Evolutionary conservation across 495 filamentous ascomycete species (phyloP).

Genomic region (Lasiosphaeria ovina): DNA sequence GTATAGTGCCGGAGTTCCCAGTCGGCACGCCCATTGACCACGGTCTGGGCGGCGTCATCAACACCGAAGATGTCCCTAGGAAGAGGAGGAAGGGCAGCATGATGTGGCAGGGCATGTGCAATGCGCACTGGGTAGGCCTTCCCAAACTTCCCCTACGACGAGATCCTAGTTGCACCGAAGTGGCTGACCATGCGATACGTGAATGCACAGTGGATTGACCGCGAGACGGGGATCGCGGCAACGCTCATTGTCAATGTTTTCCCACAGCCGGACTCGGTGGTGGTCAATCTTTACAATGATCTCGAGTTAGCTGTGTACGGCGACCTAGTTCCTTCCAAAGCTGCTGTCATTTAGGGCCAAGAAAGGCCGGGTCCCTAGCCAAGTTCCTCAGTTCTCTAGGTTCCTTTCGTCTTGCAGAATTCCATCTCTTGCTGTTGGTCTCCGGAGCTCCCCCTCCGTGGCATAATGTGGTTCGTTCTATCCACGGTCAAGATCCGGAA

Average conservation of each 20-base stretch:
- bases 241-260: slow-evolving; percentile 28
- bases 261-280: slow-evolving; percentile 24
- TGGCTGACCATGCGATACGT: slow-evolving; percentile 6
- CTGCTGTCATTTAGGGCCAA: not conserved
- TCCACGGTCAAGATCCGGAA: no score
- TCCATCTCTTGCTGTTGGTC: no score
- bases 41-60: slow-evolving; percentile 30
- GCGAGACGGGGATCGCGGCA: slow-evolving; percentile 29
- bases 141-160: not conserved
- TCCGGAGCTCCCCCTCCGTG: no score
- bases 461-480: no score
- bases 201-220: slow-evolving; percentile 36
- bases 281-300: slow-evolving; percentile 27
- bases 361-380: not conserved
- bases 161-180: not conserved
- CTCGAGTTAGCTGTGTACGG: slow-evolving; percentile 34
- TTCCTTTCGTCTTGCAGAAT: no score
- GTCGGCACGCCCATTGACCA: slow-evolving; percentile 15
- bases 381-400: no score
- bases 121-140: slow-evolving; percentile 32
- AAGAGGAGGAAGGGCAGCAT: slow-evolving; percentile 36
- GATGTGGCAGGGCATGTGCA: slow-evolving; percentile 34
- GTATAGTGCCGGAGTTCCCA: slow-evolving; percentile 25
- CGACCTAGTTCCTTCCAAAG: slow-evolving; percentile 20
- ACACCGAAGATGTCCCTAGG: slow-evolving; percentile 28